phyloP scores from a whole-genome alignment of 2,329 filamentous ascomycete species.

The Samsoniella hepiali region DNA sequence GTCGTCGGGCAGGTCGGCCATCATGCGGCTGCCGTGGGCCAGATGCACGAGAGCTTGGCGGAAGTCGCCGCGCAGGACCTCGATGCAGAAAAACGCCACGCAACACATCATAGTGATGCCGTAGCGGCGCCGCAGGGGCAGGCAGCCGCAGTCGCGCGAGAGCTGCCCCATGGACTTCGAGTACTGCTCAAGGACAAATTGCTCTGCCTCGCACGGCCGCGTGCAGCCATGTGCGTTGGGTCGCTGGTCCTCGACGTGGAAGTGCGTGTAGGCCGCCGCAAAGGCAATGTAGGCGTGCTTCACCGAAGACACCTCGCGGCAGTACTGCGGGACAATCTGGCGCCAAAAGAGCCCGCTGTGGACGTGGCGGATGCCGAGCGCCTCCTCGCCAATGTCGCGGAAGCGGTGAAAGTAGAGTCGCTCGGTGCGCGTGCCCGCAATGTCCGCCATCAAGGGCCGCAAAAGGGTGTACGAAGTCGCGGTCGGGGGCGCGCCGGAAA shows the following conservation, averaged over 20 bases:
- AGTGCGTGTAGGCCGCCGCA: slow-evolving; percentile 31
- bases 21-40: slow-evolving; percentile 31
- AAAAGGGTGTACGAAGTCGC: slow-evolving; percentile 18
- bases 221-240: slow-evolving; percentile 20
- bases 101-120: slow-evolving; percentile 32
- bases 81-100: slow-evolving; percentile 32
- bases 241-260: slow-evolving; percentile 20
- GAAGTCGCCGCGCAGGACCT: slow-evolving; percentile 29
- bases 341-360: slow-evolving; percentile 32
- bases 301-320: slow-evolving; percentile 29
- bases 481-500: background rate
- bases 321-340: slow-evolving; percentile 30
- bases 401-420: slow-evolving; percentile 36
- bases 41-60: slow-evolving; percentile 29
- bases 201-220: slow-evolving; percentile 29
- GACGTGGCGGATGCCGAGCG: slow-evolving; percentile 29
- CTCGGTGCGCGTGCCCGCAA: slow-evolving; percentile 34
- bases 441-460: slow-evolving; percentile 34
- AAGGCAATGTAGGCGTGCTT: slow-evolving; percentile 35
- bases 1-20: slow-evolving; percentile 28
- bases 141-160: slow-evolving; percentile 13
- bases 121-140: slow-evolving; percentile 19
- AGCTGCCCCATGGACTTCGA: slow-evolving; percentile 36
- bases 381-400: slow-evolving; percentile 29
- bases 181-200: slow-evolving; percentile 39